phyloP scores from a whole-genome alignment of 2,329 filamentous ascomycete genomes.

The Teratosphaeria pseudoeucalypti region DNA sequence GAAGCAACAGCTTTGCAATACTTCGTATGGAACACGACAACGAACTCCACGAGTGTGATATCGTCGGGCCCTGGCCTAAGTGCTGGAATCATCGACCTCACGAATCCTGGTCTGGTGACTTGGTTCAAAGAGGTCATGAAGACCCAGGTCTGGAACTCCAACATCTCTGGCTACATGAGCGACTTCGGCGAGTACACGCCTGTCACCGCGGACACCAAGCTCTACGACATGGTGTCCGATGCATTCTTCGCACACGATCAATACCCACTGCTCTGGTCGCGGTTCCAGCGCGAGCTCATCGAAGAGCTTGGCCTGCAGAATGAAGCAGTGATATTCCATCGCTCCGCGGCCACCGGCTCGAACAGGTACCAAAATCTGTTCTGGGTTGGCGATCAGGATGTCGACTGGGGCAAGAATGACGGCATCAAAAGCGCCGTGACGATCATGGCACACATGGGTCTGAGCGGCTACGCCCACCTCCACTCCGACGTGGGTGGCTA shows the following conservation, averaged over 20 bases:
- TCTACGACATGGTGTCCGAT: constrained; percentile 20
- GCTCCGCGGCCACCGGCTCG: constrained; percentile 24
- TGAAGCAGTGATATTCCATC: constrained; percentile 27
- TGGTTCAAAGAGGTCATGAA: constrained; percentile 27
- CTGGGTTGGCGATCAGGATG: constrained; percentile 30
- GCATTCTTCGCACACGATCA: constrained; percentile 27
- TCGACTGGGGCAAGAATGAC: constrained; percentile 26
- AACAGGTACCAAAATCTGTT: constrained; percentile 29
- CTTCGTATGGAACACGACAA: constrained; percentile 28
- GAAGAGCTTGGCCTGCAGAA: constrained; percentile 19
- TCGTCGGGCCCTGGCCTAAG: constrained; percentile 29
- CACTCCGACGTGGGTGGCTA: constrained; percentile 30
- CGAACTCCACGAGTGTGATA: constrained; percentile 24
- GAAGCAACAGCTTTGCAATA: constrained; percentile 23
- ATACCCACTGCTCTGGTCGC: constrained; percentile 27
- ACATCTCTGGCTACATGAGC: constrained; percentile 28
- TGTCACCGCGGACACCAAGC: constrained; percentile 20
- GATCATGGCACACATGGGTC: constrained; percentile 27
- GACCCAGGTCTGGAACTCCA: constrained; percentile 26
- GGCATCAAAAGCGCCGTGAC: constrained; percentile 28
- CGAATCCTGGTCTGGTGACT: constrained; percentile 21
- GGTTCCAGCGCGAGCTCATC: constrained; percentile 22
- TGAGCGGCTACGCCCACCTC: constrained; percentile 26
- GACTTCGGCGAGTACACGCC: constrained; percentile 29
- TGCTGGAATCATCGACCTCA: constrained; percentile 29